Conservation (phyloP, 129 eudicot genomes). For the Scalesia atractyloides region DNA sequence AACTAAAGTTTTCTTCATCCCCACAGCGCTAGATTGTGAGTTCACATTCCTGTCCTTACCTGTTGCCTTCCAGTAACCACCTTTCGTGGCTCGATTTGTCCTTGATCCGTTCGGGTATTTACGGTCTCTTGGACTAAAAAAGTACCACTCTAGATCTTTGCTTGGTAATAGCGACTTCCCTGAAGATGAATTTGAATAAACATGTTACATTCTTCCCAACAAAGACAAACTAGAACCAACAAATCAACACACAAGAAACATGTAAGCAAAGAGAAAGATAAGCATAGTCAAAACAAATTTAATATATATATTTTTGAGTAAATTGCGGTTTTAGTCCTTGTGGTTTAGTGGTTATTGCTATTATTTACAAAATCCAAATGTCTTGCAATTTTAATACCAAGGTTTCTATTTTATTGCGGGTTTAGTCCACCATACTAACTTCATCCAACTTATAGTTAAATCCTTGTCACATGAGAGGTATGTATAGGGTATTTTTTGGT, state of each 20-base stretch:
- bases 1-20: conserved; percentile 98
- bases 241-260: not conserved
- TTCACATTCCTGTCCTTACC: conserved; percentile 90
- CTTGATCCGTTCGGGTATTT: conserved; percentile 95
- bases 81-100: conserved; percentile 91
- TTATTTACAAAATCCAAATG: too few relatives aligned
- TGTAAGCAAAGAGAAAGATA: not conserved
- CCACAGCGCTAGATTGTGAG: conserved; percentile 76
- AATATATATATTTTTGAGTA: too few relatives aligned
- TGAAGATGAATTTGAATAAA: conserved; percentile 11
- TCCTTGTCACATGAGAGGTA: too few relatives aligned
- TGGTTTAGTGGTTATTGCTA: too few relatives aligned
- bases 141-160: conserved; percentile 97
- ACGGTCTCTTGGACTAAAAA: conserved; percentile 94
- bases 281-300: not conserved
- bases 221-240: too few relatives aligned
- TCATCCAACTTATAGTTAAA: too few relatives aligned
- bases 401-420: too few relatives aligned
- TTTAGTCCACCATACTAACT: too few relatives aligned
- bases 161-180: conserved; percentile 92
- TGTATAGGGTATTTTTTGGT: too few relatives aligned
- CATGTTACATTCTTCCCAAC: not conserved
- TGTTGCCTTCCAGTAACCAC: conserved; percentile 98
- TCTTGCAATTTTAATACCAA: too few relatives aligned
- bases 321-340: too few relatives aligned